These are phyloP conservation scores for Phialocephala subalpina DNA, from an alignment of 2,329 filamentous ascomycete genomes.

Conservation along the genomic window DNA sequence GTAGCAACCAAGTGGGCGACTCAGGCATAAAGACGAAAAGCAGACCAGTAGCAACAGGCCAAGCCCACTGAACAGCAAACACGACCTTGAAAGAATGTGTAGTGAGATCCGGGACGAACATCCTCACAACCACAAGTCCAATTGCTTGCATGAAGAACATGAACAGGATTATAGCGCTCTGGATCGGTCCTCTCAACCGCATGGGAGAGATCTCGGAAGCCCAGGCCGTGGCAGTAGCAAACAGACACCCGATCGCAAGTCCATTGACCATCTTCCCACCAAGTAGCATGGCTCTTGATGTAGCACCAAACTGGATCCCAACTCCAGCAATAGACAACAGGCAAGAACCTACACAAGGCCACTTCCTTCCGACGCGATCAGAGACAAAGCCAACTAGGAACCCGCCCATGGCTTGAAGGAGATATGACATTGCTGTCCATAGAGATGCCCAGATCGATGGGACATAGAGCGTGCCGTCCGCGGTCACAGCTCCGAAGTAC, in stretches of 20 bases:
- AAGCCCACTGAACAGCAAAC: constrained; percentile 36
- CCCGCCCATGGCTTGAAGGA: constrained; percentile 30
- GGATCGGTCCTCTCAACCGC: constrained; percentile 31
- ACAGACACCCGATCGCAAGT: constrained; percentile 29
- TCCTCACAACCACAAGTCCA: constrained; percentile 29
- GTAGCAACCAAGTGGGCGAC: constrained; percentile 24
- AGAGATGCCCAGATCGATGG: constrained; percentile 34
- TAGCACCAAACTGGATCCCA: constrained; percentile 27
- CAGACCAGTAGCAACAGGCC: constrained; percentile 20
- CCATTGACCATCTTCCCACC: constrained; percentile 35
- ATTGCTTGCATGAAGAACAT: constrained; percentile 32
- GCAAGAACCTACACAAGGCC: constrained; percentile 25
- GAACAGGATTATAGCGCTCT: constrained; percentile 32
- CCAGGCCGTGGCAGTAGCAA: constrained; percentile 28
- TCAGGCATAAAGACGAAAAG: constrained; percentile 29
- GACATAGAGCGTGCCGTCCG: constrained; percentile 34
- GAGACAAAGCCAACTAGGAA: constrained; percentile 28
- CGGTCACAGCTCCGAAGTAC: constrained; percentile 27
- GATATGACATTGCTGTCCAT: constrained; percentile 32
- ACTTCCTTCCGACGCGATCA: constrained; percentile 30
- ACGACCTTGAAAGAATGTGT: constrained; percentile 28
- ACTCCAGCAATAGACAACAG: constrained; percentile 27
- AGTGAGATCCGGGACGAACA: constrained; percentile 29
- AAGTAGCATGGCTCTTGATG: constrained; percentile 25
- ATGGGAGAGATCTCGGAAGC: constrained; percentile 31